Base-by-base conservation (phyloP, 176 grass and related monocot genomes). In the Urochloa ruziziensis region DNA sequence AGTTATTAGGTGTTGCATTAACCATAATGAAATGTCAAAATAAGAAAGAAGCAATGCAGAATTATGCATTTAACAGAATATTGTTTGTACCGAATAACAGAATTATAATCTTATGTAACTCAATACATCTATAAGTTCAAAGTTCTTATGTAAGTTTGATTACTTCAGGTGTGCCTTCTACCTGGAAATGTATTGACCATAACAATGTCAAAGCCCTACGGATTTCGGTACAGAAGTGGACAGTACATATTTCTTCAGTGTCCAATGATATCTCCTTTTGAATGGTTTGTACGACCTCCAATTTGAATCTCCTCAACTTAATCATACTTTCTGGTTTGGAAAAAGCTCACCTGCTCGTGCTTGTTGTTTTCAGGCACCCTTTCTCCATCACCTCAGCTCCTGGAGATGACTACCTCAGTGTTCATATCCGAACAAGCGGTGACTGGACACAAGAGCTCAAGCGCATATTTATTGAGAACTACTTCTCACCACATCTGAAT, bases 241-340 rank as follows among this genome's bases (percentile, higher is more conserved):
- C 96, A 99, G 62, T 99, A 99, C 83, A 94, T 96, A 70, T 99
- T 99, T 75, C 87, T 99, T 88, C 96, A 99, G 78, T 99, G 96
- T 68, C 96, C 93, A 17, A 87, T 47, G 0, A 92, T 99, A 77
- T 99, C 96, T 86, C 89, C 96, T 62, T 99, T 99, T 68, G 96
- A 99, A 96, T 99, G 96, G 96, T 99, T 66, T 30, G 47, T 82
- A 12, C 25, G 23, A 17, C 43, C 10, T 28, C 66, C 9, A 25
- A 52, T 59, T 33, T 73, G 18, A 17, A 54, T 52, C 37, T 33
- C 19, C 24, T 67, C 29, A 4, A 33, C 18, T 51, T 73, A 24
- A 17, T 85, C 46, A 40, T 62, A 52, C 16, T 78, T 76, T 79
- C 18, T 51, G 19, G 13, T 34, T 65, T 13, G 46, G 33, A 59